These are phyloP conservation scores for Asclepias syriaca DNA, from an alignment of 257 asterid genomes.

Conservation along the genomic window DNA sequence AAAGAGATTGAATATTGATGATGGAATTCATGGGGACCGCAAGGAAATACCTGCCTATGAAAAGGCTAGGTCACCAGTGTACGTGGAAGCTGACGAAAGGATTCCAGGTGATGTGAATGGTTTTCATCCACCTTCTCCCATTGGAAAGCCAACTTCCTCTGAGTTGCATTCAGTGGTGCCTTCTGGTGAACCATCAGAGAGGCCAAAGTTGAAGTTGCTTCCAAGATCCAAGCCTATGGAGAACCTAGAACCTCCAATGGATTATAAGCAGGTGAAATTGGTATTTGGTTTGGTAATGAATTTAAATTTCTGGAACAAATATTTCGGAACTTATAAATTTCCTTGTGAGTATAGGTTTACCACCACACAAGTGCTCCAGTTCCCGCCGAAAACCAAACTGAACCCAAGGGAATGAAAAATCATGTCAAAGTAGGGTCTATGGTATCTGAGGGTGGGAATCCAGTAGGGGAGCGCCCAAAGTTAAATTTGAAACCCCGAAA, in stretches of 20 bases:
- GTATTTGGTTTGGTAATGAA: background rate
- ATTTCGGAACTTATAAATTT: slow-evolving; percentile 5
- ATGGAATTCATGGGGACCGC: slow-evolving; percentile 36
- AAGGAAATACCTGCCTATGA: slow-evolving; percentile 42
- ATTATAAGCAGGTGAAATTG: slow-evolving; percentile 48
- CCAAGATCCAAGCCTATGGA: slow-evolving; percentile 93
- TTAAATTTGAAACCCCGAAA: slow-evolving; percentile 68
- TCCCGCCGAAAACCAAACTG: slow-evolving; percentile 30
- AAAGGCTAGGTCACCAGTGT: slow-evolving; percentile 32
- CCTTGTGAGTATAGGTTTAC: slow-evolving; percentile 26
- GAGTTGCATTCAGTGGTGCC: slow-evolving; percentile 39
- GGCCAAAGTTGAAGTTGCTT: slow-evolving; percentile 80
- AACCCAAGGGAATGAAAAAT: slow-evolving; percentile 31
- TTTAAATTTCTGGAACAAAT: background rate
- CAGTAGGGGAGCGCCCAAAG: slow-evolving; percentile 57
- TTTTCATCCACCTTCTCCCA: slow-evolving; percentile 24
- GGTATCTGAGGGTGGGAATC: slow-evolving; percentile 33
- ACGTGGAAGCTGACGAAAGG: slow-evolving; percentile 44
- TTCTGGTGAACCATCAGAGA: slow-evolving; percentile 51
- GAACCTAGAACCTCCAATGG: slow-evolving; percentile 34
- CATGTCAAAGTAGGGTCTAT: slow-evolving; percentile 28
- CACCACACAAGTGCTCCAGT: slow-evolving; percentile 42
- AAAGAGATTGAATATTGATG: slow-evolving; percentile 46
- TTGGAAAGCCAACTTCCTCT: slow-evolving; percentile 32
- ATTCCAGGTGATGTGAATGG: slow-evolving; percentile 28